Base-by-base conservation (phyloP, 805 yeast species). In the Cyberlindnera xylosilytica region DNA sequence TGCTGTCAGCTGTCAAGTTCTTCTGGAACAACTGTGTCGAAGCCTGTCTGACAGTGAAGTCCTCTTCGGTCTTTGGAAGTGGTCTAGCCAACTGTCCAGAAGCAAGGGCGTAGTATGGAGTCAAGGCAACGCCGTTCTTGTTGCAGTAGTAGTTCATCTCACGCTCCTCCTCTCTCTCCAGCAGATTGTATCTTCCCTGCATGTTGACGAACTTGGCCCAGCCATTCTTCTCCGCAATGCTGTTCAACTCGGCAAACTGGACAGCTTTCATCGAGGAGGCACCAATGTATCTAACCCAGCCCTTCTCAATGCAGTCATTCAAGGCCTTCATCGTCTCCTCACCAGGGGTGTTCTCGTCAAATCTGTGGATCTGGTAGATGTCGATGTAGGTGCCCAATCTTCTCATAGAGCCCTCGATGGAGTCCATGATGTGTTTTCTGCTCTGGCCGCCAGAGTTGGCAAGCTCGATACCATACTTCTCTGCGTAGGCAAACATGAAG, bases 31-130 rank as follows among this genome's bases (percentile, higher is more conserved):
- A 6, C 10, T 7, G 19, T 4, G 19, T 29, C 6, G 32, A n/a
- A 12, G 32, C 32, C 19, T 29, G 20, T 29, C 32, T 15, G 6
- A 16, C 9, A 12, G 32, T 12, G 22, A 36, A 31, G 3, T 52
- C 54, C 36, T 42, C 53, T 10, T 48, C 53, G n/a, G 36, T 42
- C 37, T 49, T 50, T 34, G 58, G 50, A 18, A 52, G 48, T 11
- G 85, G 81, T 46, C 81, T 67, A 1, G 83, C 68, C 33, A 80
- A 63, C 2, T 72, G 27, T 6, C 86, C 86, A 45, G 75, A 61
- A 6, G 79, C 81, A 43, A 68, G 60, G 27, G 85, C 84, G 12
- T 79, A 72, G 78, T 79, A 81, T 8, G 86, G 85, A 39, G 78
- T 69, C 19, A 79, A 43, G 1, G 81, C 83, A 26, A 81, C 73